Evolutionary conservation across 1,284 basidiomycete genomes (phyloP).

Genomic region (Sanghuangporus sanghuang): DNA sequence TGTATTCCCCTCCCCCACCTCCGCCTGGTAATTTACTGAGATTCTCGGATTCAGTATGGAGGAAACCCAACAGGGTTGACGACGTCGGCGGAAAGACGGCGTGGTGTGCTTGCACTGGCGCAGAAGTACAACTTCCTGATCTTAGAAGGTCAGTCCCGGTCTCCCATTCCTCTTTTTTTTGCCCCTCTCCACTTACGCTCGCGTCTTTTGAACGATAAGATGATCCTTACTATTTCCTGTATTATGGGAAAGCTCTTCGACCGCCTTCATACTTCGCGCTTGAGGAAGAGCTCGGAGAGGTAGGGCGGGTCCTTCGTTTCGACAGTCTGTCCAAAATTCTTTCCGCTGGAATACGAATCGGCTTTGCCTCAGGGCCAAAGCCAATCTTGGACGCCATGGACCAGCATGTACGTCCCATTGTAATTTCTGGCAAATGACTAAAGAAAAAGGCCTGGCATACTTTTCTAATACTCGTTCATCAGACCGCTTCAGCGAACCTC

Average conservation of each 20-base stretch:
- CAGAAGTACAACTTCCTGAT: constrained; percentile 78
- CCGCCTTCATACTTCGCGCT: constrained; percentile 77
- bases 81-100: constrained; percentile 66
- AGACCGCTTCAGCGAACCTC: constrained; percentile 73
- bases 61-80: constrained; percentile 85
- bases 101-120: constrained; percentile 73
- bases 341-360: constrained; percentile 77
- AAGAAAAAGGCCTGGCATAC: neutral
- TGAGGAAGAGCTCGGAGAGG: constrained; percentile 51
- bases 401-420: constrained; percentile 46
- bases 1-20: neutral
- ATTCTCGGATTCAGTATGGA: constrained; percentile 49
- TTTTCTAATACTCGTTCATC: constrained; percentile 2
- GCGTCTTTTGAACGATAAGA: constrained; percentile 34
- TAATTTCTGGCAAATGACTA: neutral
- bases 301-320: constrained; percentile 80
- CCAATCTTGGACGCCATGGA: constrained; percentile 73
- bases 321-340: constrained; percentile 89
- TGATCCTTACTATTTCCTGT: constrained; percentile 76
- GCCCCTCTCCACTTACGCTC: neutral
- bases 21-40: constrained; percentile 1
- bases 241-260: constrained; percentile 59
- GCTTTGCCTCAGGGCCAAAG: constrained; percentile 79
- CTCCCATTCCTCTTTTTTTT: neutral
- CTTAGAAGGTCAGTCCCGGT: constrained; percentile 61